Evolutionary conservation across 192 early-diverging fungal genomes (phyloP).

Genomic region (Diversispora epigaea): DNA sequence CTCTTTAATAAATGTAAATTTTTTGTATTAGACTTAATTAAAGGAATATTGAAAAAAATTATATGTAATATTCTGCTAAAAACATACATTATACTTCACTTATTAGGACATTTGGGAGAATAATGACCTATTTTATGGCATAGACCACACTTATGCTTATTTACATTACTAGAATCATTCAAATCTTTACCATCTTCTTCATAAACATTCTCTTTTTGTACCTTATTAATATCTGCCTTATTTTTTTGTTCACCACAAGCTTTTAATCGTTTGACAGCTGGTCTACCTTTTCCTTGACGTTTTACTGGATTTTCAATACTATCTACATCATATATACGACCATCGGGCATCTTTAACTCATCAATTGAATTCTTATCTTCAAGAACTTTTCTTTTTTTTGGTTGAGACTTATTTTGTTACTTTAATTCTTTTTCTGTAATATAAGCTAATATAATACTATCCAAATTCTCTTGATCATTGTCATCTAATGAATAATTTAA

Average conservation of each 20-base stretch:
- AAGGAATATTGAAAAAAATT: too few species aligned
- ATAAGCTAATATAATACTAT: conserved; percentile 11
- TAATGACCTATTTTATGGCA: neutral
- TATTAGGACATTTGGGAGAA: conserved; percentile 1
- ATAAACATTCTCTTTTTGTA: neutral
- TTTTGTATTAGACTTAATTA: too few species aligned
- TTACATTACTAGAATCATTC: neutral
- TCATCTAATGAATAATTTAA: neutral
- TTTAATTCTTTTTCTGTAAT: neutral
- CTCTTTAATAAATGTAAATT: too few species aligned
- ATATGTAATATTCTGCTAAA: too few species aligned
- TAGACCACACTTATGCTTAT: neutral
- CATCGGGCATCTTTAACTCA: neutral
- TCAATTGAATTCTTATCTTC: neutral
- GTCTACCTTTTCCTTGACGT: neutral
- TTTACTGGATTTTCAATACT: neutral
- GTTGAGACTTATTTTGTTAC: too few species aligned
- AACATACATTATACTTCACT: neutral
- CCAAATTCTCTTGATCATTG: neutral
- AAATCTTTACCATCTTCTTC: neutral
- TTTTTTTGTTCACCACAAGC: conserved; percentile 1
- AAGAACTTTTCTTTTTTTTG: too few species aligned
- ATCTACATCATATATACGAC: neutral
- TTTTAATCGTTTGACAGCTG: neutral
- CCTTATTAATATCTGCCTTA: neutral